phyloP scores from a whole-genome alignment of 169 alveolate species.

The Theileria parva region DNA sequence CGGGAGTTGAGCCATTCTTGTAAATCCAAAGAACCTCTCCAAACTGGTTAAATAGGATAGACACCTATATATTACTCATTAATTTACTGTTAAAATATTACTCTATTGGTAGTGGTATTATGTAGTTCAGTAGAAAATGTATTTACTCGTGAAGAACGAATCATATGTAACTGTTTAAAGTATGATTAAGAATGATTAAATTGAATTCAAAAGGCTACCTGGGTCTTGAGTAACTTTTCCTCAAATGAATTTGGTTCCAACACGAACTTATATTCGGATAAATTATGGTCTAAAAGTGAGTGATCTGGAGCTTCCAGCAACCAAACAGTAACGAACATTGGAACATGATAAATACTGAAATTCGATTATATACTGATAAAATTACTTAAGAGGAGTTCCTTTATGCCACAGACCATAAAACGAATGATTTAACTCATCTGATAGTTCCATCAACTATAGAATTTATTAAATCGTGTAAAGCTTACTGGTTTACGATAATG shows the following conservation, averaged over 20 bases:
- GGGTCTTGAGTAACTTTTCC: constrained; percentile 23
- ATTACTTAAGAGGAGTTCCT: constrained; percentile 21
- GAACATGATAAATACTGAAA: constrained; percentile 38
- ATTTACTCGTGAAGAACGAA: too few relatives aligned
- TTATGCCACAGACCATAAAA: constrained; percentile 16
- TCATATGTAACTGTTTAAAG: too few relatives aligned
- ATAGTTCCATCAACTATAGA: neutral
- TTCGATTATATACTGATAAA: neutral
- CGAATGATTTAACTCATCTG: constrained; percentile 1
- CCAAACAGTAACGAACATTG: constrained; percentile 18
- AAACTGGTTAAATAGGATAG: constrained; percentile 41
- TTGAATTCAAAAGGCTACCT: neutral
- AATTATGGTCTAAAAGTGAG: constrained; percentile 25
- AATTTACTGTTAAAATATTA: too few relatives aligned
- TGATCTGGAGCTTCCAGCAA: neutral
- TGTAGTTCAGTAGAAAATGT: too few relatives aligned
- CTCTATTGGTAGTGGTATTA: too few relatives aligned
- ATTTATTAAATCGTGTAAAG: neutral
- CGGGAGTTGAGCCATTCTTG: constrained; percentile 33
- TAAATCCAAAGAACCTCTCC: constrained; percentile 46
- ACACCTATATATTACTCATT: neutral
- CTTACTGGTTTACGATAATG: constrained; percentile 55
- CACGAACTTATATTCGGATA: constrained; percentile 10
- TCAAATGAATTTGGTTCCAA: constrained; percentile 45
- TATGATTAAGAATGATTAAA: neutral